These are phyloP conservation scores for Neofusicoccum cordaticola DNA, from an alignment of 2,329 filamentous ascomycete genomes.

Conservation along the genomic window DNA sequence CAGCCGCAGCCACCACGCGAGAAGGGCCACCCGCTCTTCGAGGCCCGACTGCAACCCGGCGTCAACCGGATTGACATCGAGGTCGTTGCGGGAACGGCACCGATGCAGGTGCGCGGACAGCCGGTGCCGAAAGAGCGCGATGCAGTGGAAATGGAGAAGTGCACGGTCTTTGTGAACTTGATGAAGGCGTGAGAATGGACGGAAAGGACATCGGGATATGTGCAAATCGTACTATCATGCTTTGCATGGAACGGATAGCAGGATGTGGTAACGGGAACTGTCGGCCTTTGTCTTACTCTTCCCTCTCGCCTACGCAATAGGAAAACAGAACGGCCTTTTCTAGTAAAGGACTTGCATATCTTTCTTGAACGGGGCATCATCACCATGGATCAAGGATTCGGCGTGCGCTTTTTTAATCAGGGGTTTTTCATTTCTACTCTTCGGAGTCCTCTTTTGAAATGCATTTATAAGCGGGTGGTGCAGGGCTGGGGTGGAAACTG, in stretches of 20 bases:
- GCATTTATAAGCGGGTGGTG: background rate
- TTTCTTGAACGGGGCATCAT: too few species aligned
- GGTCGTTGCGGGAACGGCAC: constrained; percentile 66
- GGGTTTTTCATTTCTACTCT: background rate
- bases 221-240: too few species aligned
- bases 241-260: too few species aligned
- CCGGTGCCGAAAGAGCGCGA: constrained; percentile 33
- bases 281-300: too few species aligned
- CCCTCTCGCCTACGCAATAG: background rate
- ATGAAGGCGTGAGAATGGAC: constrained; percentile 33
- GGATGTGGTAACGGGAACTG: too few species aligned
- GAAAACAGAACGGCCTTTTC: background rate
- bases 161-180: constrained; percentile 73
- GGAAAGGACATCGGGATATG: background rate
- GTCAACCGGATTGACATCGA: constrained; percentile 78
- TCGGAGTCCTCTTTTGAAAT: background rate
- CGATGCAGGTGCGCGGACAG: constrained; percentile 31
- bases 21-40: constrained; percentile 66
- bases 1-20: constrained; percentile 35
- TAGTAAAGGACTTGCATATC: background rate
- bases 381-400: background rate
- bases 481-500: background rate
- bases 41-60: constrained; percentile 67
- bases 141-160: constrained; percentile 73
- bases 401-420: background rate